Base-by-base conservation (phyloP, 148 eudicot genomes). In the Arbutus unedo region DNA sequence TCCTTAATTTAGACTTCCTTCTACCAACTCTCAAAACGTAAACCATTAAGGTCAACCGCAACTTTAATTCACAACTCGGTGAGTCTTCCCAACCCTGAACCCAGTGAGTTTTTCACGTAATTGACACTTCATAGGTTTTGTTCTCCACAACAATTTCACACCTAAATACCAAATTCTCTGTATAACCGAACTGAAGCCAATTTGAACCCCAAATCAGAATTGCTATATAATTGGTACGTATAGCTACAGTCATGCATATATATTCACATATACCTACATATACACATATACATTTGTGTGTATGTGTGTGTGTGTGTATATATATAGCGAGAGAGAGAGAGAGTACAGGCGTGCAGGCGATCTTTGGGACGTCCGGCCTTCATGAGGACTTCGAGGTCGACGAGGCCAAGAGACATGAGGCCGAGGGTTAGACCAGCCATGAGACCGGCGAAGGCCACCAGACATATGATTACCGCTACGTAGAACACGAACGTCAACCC, bases 381-480 rank as follows among this genome's bases (percentile, higher is more conserved):
- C 82, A 92, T 91, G 62, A 96, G 93, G 62, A 96, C 99, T 86
- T 96, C 99, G n/a, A 96, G 98, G 87, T 96, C 99, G 81, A 96
- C 98, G 79, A 94, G 95, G 43, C 93, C 97, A 41, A 96, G 90
- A 23, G 99, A 96, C 99, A 96, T 96, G 59, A 96, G 91, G 0
- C 99, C 98, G 18, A 96, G 92, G 19, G 98, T 96, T 16, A 94
- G 89, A 54, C 99, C 99, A 41, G 98, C 99, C 99, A 96, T 96
- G 11, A 93, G 79, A 47, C 99, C 99, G 50, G 99, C 98, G 84
- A 96, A 96, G 13, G 18, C 3, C 25, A 96, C 98, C 21, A 96
- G 82, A 2, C 97, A 93, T 16, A 90, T 16, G 4, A 91, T 85
- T 50, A 88, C 56, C 6, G 87, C 1, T 77, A 92, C 73, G 60